Evolutionary conservation across 306 rosid species (phyloP).

Genomic region (Casuarina equisetifolia): DNA sequence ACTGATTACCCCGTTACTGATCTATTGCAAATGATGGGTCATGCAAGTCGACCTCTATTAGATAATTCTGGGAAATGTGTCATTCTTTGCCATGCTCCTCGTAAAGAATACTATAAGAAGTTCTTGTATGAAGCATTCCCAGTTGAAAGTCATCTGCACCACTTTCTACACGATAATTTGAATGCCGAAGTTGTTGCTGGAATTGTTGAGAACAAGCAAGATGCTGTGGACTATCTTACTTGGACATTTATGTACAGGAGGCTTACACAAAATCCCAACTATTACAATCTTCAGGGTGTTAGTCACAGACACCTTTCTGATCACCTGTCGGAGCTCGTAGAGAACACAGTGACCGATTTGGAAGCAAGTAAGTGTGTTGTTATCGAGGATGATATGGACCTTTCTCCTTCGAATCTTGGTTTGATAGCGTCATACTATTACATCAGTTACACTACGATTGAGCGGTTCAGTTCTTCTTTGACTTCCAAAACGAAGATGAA

Average conservation of each 20-base stretch:
- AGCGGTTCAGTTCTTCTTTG: slow-evolving; percentile 79
- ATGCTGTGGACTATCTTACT: slow-evolving; percentile 89
- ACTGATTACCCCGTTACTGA: slow-evolving; percentile 36
- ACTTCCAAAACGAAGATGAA: slow-evolving; percentile 85
- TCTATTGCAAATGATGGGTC: slow-evolving; percentile 98
- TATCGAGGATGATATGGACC: slow-evolving; percentile 81
- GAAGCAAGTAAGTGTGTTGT: slow-evolving; percentile 81
- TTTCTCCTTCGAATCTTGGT: slow-evolving; percentile 87
- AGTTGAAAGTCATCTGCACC: slow-evolving; percentile 92
- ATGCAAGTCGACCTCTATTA: slow-evolving; percentile 85
- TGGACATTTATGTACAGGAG: slow-evolving; percentile 97
- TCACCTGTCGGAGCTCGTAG: slow-evolving; percentile 89
- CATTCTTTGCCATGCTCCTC: slow-evolving; percentile 92
- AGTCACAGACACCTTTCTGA: slow-evolving; percentile 93
- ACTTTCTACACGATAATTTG: slow-evolving; percentile 78
- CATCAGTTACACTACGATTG: slow-evolving; percentile 85
- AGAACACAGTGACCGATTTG: slow-evolving; percentile 73
- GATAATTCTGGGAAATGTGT: slow-evolving; percentile 93
- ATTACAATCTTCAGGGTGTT: slow-evolving; percentile 94
- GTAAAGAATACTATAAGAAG: slow-evolving; percentile 90
- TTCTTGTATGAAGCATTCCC: slow-evolving; percentile 94
- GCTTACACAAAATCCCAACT: slow-evolving; percentile 92
- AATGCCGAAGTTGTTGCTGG: slow-evolving; percentile 88
- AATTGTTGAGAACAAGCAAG: slow-evolving; percentile 85
- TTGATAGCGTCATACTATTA: slow-evolving; percentile 85